Conservation (phyloP, 2,329 filamentous ascomycete genomes). For the Hymenoscyphus infarciens region DNA sequence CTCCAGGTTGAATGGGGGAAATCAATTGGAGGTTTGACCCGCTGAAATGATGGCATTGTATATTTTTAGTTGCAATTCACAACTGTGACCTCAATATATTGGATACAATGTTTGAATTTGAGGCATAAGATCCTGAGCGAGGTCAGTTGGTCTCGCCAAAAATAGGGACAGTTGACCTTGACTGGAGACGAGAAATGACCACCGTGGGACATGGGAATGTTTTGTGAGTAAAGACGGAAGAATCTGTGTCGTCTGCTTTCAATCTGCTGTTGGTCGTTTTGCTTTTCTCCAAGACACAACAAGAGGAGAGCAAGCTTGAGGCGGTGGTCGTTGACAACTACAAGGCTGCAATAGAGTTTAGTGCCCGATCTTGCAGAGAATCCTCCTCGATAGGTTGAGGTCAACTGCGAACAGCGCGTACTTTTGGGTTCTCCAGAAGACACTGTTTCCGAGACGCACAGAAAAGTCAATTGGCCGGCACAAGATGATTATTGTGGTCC, state of each 20-base stretch:
- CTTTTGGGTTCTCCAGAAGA: not conserved
- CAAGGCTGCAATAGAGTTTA: constrained; percentile 1
- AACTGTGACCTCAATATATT: not conserved
- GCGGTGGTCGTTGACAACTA: not conserved
- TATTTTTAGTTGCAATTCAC: not conserved
- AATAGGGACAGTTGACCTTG: not conserved
- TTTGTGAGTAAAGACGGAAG: not conserved
- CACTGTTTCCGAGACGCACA: not conserved
- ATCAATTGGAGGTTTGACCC: not conserved
- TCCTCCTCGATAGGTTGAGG: not conserved
- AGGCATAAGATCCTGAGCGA: not conserved
- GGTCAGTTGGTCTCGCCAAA: not conserved
- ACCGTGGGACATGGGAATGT: not conserved
- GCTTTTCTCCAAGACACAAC: not conserved
- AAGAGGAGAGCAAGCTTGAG: not conserved
- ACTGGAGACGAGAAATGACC: not conserved
- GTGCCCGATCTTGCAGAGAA: not conserved
- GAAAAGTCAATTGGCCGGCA: not conserved
- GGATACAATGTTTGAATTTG: too few species aligned
- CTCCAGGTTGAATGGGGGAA: not conserved
- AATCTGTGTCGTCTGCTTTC: not conserved
- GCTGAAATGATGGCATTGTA: not conserved
- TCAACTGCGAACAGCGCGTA: not conserved
- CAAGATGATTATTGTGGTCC: not conserved
- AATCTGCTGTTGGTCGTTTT: not conserved